Conservation (phyloP, 2,329 filamentous ascomycete species). For the Verticillium alfalfae region DNA sequence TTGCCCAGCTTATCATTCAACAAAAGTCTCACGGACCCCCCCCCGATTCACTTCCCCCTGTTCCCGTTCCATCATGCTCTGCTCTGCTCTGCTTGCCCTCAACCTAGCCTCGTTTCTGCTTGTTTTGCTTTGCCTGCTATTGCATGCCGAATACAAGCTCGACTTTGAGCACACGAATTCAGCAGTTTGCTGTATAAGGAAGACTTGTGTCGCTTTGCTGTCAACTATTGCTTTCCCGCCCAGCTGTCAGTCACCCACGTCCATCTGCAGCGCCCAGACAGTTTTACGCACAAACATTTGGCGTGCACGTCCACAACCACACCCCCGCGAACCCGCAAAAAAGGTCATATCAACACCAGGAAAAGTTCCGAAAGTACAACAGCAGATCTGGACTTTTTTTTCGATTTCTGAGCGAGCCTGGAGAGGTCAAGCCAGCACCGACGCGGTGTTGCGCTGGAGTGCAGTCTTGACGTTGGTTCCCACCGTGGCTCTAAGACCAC, state of each 20-base stretch:
- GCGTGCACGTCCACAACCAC: background rate
- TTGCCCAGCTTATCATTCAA: background rate
- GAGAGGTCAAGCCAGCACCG: background rate
- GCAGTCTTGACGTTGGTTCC: background rate
- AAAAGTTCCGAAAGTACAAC: background rate
- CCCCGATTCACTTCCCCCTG: conserved; percentile 1
- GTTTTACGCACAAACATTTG: conserved; percentile 1
- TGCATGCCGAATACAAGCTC: background rate
- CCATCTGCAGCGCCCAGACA: conserved; percentile 2
- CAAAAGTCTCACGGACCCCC: background rate
- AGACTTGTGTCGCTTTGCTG: background rate
- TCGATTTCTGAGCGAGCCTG: background rate
- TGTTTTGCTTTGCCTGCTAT: background rate
- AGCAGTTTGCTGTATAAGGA: background rate
- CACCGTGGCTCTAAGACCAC: background rate
- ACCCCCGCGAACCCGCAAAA: background rate
- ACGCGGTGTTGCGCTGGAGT: background rate
- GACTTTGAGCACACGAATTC: background rate
- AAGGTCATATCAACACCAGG: background rate
- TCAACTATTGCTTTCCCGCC: background rate
- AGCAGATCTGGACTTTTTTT: background rate
- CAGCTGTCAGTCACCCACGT: background rate
- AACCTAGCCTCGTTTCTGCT: background rate
- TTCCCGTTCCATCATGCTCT: conserved; percentile 1
- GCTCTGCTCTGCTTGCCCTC: conserved; percentile 4